These are phyloP conservation scores for Solanum rostratum DNA, from an alignment of 257 asterid species.

Conservation along the genomic window DNA sequence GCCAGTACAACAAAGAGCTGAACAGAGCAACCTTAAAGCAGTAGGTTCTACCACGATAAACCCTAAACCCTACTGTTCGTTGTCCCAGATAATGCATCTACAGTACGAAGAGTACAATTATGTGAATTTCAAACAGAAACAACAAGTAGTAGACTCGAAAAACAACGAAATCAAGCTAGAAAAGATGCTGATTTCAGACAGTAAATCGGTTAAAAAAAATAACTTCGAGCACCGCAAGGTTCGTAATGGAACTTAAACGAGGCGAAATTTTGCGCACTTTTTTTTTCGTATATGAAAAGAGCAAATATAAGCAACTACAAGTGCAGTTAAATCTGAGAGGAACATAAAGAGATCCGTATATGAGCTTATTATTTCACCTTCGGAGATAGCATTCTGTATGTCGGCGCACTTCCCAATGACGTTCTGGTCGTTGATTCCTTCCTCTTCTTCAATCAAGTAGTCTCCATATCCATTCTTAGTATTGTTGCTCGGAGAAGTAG, in stretches of 20 bases:
- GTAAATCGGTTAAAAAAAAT: neutral
- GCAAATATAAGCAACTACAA: neutral
- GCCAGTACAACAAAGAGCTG: constrained; percentile 10
- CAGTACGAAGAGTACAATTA: neutral
- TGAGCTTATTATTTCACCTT: constrained; percentile 33
- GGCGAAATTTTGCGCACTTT: neutral
- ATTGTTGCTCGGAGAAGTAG: constrained; percentile 13
- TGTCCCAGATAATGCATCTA: neutral
- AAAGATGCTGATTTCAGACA: neutral
- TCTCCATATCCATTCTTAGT: constrained; percentile 53
- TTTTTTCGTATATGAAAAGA: neutral
- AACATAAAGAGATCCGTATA: constrained; percentile 12
- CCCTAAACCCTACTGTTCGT: constrained; percentile 11
- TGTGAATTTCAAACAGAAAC: neutral
- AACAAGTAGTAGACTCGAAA: neutral
- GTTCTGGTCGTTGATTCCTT: constrained; percentile 53
- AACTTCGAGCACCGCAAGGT: constrained; percentile 2
- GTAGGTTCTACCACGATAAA: neutral
- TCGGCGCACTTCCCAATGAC: constrained; percentile 80
- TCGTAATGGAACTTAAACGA: neutral
- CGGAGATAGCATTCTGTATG: constrained; percentile 76
- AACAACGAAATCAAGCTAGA: neutral
- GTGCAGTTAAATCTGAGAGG: constrained; percentile 16
- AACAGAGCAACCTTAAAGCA: neutral
- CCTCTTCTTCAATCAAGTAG: constrained; percentile 85